A percentile compares a stretch with the other conserved stretches of the same genome.
Evolutionary conservation across 345 rosid species (phyloP).

Genomic region (Combretum micranthum): DNA sequence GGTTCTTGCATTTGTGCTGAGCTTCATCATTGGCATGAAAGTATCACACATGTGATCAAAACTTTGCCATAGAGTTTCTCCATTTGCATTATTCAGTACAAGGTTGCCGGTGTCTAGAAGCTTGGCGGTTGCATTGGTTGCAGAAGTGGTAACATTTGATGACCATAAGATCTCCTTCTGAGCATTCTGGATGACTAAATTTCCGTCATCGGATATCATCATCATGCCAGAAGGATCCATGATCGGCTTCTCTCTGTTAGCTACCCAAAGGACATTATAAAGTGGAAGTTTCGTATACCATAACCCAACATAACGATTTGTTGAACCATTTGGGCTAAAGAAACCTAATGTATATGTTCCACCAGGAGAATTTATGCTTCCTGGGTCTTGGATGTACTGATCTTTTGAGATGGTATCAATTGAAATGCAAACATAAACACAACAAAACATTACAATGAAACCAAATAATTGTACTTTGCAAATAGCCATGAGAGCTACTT

Average conservation of each 20-base stretch:
- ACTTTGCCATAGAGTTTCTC: constrained; percentile 47
- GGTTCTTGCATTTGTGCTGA: constrained; percentile 15
- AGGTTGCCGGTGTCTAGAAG: constrained; percentile 50
- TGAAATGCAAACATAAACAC: constrained; percentile 9
- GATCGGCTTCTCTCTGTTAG: constrained; percentile 37
- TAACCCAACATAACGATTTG: constrained; percentile 41
- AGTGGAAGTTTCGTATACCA: constrained; percentile 35
- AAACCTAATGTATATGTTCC: constrained; percentile 40
- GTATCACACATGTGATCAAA: constrained; percentile 32
- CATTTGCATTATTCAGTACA: constrained; percentile 17
- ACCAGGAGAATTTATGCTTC: constrained; percentile 22
- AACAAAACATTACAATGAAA: no score
- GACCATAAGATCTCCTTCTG: constrained; percentile 41
- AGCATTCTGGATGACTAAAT: constrained; percentile 18
- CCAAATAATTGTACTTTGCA: no score
- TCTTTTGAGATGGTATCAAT: constrained; percentile 24
- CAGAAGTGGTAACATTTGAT: constrained; percentile 25
- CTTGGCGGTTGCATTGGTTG: constrained; percentile 18
- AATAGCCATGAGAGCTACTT: no score
- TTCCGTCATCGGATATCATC: constrained; percentile 34
- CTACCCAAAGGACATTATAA: constrained; percentile 40
- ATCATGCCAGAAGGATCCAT: constrained; percentile 36
- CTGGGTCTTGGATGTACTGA: constrained; percentile 28
- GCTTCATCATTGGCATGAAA: constrained; percentile 28
- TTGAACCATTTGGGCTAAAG: constrained; percentile 41